Evolutionary conservation across 805 yeast species (phyloP), one percentile per base, ranked within the genome.

Genomic region (Kluyveromyces aestuarii): DNA sequence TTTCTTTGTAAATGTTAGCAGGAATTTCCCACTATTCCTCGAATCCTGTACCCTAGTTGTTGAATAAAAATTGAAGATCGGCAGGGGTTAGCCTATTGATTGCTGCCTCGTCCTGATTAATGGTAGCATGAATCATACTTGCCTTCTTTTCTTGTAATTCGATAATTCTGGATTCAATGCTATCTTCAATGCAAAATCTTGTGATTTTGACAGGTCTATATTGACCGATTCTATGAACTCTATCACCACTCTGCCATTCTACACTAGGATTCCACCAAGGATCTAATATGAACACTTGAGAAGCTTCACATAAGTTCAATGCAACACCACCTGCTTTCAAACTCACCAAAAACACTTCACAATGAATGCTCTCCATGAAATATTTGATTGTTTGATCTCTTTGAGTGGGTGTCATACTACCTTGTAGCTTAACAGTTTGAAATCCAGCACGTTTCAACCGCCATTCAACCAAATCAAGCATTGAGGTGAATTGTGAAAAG

Each of bases 191-290:
- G 56, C 96, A 88, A 61, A 93, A 81, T 43, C 97, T 76, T 8
- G 96, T 89, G 55, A 93, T 88, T 53, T 87, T 78, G 9, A 93
- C 96, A 0, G 99, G 99, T 55, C 99, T 71, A 58, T 78, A 86
- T 65, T 93, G 99, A 6, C 98, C 97, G 53, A 93, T 93, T 69
- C 99, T 80, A 68, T 93, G 98, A 19, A 93, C 97, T 70, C 99
- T 81, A 67, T 93, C 99, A 67, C 96, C 96, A 45, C 95, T 84
- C 66, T 93, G 99, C 89, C 97, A 93, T 65, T 93, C 99, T 8
- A 91, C 93, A 56, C 95, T 85, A 1, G 98, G 98, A 63, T 93
- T 95, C 98, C 99, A 93, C 99, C 99, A 93, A 36, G 98, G 98
- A 60, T 93, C 99, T 73, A 93, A 73, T 41, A 93, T 75, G 57